Evolutionary conservation across 1,284 basidiomycete species (phyloP), one percentile per base, ranked within the genome.

Genomic region (Trichosporon ovoides): DNA sequence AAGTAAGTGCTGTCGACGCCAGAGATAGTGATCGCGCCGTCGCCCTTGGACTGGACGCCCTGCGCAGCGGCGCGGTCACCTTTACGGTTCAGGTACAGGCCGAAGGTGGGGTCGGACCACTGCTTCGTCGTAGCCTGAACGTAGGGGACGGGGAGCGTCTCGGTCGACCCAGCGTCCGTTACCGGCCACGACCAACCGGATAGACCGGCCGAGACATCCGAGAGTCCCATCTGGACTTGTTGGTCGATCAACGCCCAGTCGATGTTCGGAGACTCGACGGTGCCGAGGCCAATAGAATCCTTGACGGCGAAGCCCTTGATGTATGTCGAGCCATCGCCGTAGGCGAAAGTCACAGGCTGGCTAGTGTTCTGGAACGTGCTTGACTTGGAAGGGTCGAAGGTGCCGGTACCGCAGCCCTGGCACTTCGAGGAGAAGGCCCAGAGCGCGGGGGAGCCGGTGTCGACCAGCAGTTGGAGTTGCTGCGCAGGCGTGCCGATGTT

Each of bases 1-100:
- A 51, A 36, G 31, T 51, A 34, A 7, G 19, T 12, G 18, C 13
- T 14, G 38, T 53, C 31, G 31, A 52, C 22, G 14, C 50, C 50
- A 1, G 20, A n/a, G 36, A 24, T 12, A 14, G 19, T 37, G 12
- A 40, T n/a, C n/a, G 24, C 52, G n/a, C 38, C 28, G 37, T 53
- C 28, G 28, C 18, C 20, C 11, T 18, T 40, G 38, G 22, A 31
- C n/a, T 14, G 10, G 24, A 37, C 18, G 52, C 28, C 14, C 13
- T 28, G 18, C 22, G 43, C 43, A 14, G 16, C 16, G 3, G 20
- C n/a, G 38, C 19, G 34, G 16, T 38, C 24, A n/a, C n/a, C n/a
- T n/a, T n/a, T n/a, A 16, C 88, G 82, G n/a, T 87, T 86, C 24
- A 92, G 79, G 64, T 88, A 85, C 70, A 92, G 87, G 0, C 83